These are phyloP conservation scores for Fibroporia radiculosa DNA, from an alignment of 768 basidiomycete species.

Conservation along the genomic window DNA sequence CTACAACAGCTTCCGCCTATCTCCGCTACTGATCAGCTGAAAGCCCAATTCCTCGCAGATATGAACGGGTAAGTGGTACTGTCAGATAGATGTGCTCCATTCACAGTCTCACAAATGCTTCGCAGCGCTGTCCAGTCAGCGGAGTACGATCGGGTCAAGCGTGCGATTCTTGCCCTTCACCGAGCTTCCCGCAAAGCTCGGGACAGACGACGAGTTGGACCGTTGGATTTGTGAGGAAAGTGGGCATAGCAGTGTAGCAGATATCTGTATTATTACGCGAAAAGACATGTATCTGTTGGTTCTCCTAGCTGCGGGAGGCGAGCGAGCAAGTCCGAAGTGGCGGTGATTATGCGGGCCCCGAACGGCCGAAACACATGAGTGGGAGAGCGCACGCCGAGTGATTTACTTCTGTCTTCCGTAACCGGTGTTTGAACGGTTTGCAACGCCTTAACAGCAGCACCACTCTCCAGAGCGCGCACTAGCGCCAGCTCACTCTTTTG, in stretches of 20 bases:
- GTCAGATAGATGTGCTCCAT: neutral
- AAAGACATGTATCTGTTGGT: too few relatives aligned
- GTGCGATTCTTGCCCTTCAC: constrained; percentile 62
- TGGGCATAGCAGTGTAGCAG: too few relatives aligned
- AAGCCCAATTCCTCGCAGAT: constrained; percentile 65
- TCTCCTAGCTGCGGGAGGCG: neutral
- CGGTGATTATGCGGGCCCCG: too few relatives aligned
- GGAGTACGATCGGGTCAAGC: constrained; percentile 78
- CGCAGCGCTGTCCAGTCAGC: constrained; percentile 54
- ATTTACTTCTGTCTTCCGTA: too few relatives aligned
- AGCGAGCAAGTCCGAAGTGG: neutral
- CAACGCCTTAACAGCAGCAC: neutral
- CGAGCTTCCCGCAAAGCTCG: constrained; percentile 68
- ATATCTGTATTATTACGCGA: too few relatives aligned
- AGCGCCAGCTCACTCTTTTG: constrained; percentile 2
- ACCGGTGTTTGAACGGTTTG: too few relatives aligned
- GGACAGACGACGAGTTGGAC: constrained; percentile 44
- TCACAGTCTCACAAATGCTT: constrained; percentile 10
- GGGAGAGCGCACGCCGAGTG: too few relatives aligned
- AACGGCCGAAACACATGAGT: too few relatives aligned
- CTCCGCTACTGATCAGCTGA: constrained; percentile 54
- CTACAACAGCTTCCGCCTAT: constrained; percentile 62
- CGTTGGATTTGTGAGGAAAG: constrained; percentile 29
- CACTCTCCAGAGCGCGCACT: constrained; percentile 4
- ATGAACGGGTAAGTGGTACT: constrained; percentile 56